Evolutionary conservation across 176 grass and related monocot species (phyloP).

Genomic region (Avena insularis): DNA sequence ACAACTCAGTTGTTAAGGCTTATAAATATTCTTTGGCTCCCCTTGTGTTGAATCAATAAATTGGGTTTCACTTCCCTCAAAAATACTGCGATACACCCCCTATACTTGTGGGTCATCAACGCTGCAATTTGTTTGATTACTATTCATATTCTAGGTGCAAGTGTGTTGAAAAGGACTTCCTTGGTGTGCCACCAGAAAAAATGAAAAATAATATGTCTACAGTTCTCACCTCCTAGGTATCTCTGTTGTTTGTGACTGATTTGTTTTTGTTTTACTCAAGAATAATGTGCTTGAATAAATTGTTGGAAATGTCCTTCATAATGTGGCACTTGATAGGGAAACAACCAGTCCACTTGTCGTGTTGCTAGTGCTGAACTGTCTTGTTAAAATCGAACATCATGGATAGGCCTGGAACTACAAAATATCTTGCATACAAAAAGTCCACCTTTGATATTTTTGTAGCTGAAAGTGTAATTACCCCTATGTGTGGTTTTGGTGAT

Average conservation of each 20-base stretch:
- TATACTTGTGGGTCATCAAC: too few species aligned
- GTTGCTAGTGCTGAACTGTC: constrained; percentile 89
- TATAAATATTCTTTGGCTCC: too few species aligned
- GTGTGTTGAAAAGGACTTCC: neutral
- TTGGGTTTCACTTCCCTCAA: too few species aligned
- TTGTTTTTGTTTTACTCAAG: constrained; percentile 94
- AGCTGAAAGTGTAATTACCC: too few species aligned
- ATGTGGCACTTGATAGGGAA: constrained; percentile 97
- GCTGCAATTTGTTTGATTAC: neutral
- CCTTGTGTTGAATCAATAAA: too few species aligned
- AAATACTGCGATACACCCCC: too few species aligned
- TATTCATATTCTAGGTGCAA: constrained; percentile 9
- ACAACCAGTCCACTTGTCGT: constrained; percentile 92
- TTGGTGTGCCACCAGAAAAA: constrained; percentile 14
- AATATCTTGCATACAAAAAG: too few species aligned
- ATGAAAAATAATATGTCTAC: neutral
- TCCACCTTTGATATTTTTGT: too few species aligned
- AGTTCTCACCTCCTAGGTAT: constrained; percentile 83
- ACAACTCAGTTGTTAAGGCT: too few species aligned
- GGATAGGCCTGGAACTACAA: too few species aligned
- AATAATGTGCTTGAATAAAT: constrained; percentile 79
- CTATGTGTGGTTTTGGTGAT: too few species aligned
- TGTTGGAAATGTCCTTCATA: constrained; percentile 96
- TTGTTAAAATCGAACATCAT: constrained; percentile 63
- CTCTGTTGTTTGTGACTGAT: constrained; percentile 87